phyloP scores from a whole-genome alignment of 441 rosid species.

The Gossypium gossypioides region DNA sequence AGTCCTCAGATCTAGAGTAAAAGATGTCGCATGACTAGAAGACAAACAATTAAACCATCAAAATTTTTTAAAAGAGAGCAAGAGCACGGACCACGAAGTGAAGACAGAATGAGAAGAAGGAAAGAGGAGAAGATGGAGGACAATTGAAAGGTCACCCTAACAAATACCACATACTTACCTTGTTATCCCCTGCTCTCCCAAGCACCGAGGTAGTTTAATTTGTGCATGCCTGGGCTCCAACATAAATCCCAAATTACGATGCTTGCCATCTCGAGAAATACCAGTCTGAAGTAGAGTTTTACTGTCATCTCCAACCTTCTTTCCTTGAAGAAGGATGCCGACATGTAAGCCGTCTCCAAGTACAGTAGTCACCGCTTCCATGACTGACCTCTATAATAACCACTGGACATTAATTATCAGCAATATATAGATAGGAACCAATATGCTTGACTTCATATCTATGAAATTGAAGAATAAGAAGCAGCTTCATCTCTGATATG shows the following conservation, averaged over 20 bases:
- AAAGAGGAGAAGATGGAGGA: neutral
- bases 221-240: constrained; percentile 35
- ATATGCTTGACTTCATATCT: neutral
- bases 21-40: constrained; percentile 10
- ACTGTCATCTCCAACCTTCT: constrained; percentile 56
- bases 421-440: neutral
- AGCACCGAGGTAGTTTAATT: constrained; percentile 14
- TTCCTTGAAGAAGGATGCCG: constrained; percentile 53
- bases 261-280: constrained; percentile 39
- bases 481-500: neutral
- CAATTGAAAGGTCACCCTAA: neutral
- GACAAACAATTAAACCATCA: neutral
- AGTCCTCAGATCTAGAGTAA: constrained; percentile 14
- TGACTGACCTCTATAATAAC: constrained; percentile 29
- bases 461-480: neutral
- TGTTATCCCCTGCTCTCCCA: constrained; percentile 21
- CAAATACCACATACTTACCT: constrained; percentile 20
- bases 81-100: neutral
- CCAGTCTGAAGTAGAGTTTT: constrained; percentile 61
- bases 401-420: neutral
- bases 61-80: neutral
- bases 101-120: neutral
- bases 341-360: constrained; percentile 49
- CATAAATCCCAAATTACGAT: constrained; percentile 37
- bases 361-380: constrained; percentile 45